These are phyloP conservation scores for Periconia sp. DNA, from an alignment of 2,329 filamentous ascomycete genomes.

Conservation along the genomic window DNA sequence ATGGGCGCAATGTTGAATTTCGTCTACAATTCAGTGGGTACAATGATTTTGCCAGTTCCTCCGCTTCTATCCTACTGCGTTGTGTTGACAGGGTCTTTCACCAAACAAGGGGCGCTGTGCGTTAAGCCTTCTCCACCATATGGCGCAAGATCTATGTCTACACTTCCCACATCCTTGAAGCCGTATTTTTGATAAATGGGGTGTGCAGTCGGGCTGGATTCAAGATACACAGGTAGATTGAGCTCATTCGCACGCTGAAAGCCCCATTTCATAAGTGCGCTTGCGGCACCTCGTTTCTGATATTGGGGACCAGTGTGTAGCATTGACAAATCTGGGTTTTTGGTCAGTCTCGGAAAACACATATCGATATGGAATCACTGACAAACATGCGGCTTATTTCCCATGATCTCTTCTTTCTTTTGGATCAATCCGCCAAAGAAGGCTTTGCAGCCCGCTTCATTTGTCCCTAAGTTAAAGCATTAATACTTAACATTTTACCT, in stretches of 20 bases:
- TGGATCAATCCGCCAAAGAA: slow-evolving; percentile 23
- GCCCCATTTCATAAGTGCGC: slow-evolving; percentile 23
- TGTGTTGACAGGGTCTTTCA: too few species aligned
- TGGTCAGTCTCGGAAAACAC: neutral
- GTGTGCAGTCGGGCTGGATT: slow-evolving; percentile 21
- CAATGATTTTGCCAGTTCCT: too few species aligned
- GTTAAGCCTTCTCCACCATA: slow-evolving; percentile 15
- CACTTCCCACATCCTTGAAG: slow-evolving; percentile 22
- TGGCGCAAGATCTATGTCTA: slow-evolving; percentile 17
- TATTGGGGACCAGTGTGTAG: slow-evolving; percentile 28
- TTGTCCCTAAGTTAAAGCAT: slow-evolving; percentile 9
- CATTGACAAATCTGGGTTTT: slow-evolving; percentile 24
- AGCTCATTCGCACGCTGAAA: slow-evolving; percentile 26
- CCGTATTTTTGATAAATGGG: slow-evolving; percentile 26
- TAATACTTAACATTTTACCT: too few species aligned
- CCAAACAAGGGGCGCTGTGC: slow-evolving; percentile 13
- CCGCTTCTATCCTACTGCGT: too few species aligned
- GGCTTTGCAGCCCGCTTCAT: slow-evolving; percentile 23
- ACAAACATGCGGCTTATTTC: slow-evolving; percentile 11
- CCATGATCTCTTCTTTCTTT: slow-evolving; percentile 23
- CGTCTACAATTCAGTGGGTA: too few species aligned
- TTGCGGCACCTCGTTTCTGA: slow-evolving; percentile 28
- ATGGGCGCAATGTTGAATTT: too few species aligned
- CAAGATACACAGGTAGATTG: slow-evolving; percentile 24
- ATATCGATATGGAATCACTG: too few species aligned